Percentiles rank a stretch among this genome's conserved stretches.
Conservation (phyloP, 2,329 filamentous ascomycete species). For the Ascochyta koolunga region DNA sequence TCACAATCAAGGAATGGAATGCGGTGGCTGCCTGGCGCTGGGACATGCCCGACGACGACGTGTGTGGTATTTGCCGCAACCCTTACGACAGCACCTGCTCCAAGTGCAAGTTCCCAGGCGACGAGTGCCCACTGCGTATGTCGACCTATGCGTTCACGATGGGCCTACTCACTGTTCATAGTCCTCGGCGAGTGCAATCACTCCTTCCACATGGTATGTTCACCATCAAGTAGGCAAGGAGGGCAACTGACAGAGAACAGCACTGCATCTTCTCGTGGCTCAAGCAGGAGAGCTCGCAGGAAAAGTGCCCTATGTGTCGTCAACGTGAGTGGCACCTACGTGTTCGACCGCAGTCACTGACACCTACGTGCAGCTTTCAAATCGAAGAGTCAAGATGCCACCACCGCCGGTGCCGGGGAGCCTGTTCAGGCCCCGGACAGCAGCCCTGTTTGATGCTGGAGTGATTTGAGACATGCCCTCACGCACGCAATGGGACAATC, state of each 20-base stretch:
- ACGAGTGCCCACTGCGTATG: conserved; percentile 90
- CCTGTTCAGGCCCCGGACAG: conserved; percentile 27
- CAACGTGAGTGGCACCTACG: conserved; percentile 70
- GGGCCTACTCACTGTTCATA: conserved; percentile 48
- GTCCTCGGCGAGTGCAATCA: conserved; percentile 97
- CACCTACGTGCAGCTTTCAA: conserved; percentile 42
- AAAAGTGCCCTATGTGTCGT: conserved; percentile 96
- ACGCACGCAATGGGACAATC: too few relatives aligned
- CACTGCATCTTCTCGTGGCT: conserved; percentile 98
- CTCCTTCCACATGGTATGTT: conserved; percentile 89
- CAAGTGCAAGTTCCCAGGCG: conserved; percentile 96
- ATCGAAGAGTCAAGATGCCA: conserved; percentile 45
- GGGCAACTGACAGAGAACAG: conserved; percentile 53
- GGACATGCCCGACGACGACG: conserved; percentile 96
- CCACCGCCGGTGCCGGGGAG: conserved; percentile 19
- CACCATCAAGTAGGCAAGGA: not conserved
- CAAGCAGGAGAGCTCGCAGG: conserved; percentile 89
- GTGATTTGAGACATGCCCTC: too few relatives aligned
- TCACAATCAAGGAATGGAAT: conserved; percentile 91
- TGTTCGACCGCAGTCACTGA: conserved; percentile 18
- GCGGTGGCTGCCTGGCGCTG: conserved; percentile 96
- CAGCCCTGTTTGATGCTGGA: conserved; percentile 17
- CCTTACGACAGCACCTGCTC: conserved; percentile 98
- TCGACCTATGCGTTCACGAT: conserved; percentile 18
- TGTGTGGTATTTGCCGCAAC: conserved; percentile 97